These are phyloP conservation scores for Diaporthe batatas DNA, from an alignment of 2,329 filamentous ascomycete genomes.

Conservation along the genomic window DNA sequence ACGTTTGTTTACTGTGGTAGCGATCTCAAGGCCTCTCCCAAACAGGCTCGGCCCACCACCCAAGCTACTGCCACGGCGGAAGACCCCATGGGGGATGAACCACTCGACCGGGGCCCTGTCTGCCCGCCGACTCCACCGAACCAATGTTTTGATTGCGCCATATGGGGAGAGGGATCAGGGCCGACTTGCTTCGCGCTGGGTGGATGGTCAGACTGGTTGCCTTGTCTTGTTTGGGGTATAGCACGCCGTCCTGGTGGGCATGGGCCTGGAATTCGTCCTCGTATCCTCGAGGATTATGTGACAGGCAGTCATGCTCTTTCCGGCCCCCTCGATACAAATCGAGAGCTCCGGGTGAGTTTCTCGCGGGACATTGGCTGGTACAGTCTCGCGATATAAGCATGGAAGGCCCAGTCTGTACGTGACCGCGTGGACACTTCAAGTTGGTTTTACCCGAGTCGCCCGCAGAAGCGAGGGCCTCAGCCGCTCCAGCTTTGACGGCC, in stretches of 20 bases:
- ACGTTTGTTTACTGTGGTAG: neutral
- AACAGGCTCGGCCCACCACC: neutral
- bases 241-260: neutral
- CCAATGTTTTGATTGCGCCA: neutral
- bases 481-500: neutral
- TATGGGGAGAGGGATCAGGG: neutral
- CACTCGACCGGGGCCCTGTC: neutral
- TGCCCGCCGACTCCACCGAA: neutral
- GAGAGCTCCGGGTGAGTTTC: neutral
- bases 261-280: neutral
- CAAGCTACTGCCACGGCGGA: neutral
- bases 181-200: neutral
- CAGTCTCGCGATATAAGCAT: neutral
- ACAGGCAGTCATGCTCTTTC: neutral
- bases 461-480: conserved; percentile 27
- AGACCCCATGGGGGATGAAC: neutral
- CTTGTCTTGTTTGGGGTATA: neutral
- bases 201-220: conserved; percentile 11
- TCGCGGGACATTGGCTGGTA: neutral
- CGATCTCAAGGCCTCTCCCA: neutral
- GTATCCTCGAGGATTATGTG: neutral
- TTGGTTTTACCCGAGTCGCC: conserved; percentile 16
- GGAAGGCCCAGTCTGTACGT: neutral
- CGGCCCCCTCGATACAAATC: neutral
- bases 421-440: neutral